These are phyloP conservation scores for Lenzites betulinus DNA, from an alignment of 768 basidiomycete genomes.

Conservation along the genomic window DNA sequence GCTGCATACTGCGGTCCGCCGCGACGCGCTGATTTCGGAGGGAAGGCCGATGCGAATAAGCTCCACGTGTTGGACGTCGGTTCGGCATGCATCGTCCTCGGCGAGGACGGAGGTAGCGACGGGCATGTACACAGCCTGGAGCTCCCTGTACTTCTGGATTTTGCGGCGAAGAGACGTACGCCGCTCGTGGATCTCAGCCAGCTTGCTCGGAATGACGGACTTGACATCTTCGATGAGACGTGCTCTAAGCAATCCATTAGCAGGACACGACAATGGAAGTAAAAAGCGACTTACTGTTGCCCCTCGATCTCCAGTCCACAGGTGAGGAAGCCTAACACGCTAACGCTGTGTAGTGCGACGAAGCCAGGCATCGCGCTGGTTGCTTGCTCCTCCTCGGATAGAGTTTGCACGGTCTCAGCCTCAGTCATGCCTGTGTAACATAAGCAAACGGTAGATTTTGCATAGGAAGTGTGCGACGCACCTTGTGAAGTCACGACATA, in stretches of 20 bases:
- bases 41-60: slow-evolving; percentile 24
- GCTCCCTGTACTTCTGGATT: slow-evolving; percentile 6
- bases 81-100: no score
- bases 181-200: not conserved
- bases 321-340: not conserved
- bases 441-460: no score
- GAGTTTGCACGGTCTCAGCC: no score
- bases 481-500: no score
- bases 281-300: not conserved
- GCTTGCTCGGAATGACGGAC: no score
- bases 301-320: not conserved
- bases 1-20: slow-evolving; percentile 4
- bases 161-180: slow-evolving; percentile 12
- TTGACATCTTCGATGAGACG: no score
- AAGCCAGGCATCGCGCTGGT: not conserved
- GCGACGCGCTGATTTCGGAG: slow-evolving; percentile 15
- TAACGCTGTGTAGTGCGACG: not conserved
- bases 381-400: no score
- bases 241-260: no score
- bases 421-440: no score
- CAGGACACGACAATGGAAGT: not conserved
- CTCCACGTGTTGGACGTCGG: slow-evolving; percentile 14
- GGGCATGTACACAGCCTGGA: slow-evolving; percentile 25
- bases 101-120: no score
- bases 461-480: no score